Base-by-base conservation (phyloP, 306 rosid genomes). In the Casuarina cunninghamiana region DNA sequence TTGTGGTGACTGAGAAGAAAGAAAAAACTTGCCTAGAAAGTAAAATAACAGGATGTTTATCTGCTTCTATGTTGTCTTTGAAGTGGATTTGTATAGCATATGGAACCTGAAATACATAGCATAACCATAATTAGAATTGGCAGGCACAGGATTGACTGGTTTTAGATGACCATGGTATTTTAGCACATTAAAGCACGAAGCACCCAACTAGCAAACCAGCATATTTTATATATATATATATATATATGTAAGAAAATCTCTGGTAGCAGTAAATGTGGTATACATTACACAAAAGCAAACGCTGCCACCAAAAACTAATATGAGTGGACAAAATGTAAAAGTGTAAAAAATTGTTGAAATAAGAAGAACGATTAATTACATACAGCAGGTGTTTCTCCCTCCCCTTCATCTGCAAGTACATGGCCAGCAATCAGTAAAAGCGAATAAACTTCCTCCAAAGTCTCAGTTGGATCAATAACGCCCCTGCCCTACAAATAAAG, bases 371-470 rank as follows among this genome's bases (percentile, higher is more conserved):
- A 81, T 57, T 77, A 74, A 60, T 58, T 10, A 71, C 82, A 79
- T 92, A 92, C 98, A 95, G 86, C 69, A 1, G 98, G 98, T 66
- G 91, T 87, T 84, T 94, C 98, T 65, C 98, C 98, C 82, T 90
- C 97, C 81, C 96, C 98, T 86, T 94, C 98, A 77, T 94, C 98
- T 60, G 98, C 97, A 39, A 90, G 77, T 72, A 92, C 97, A 41
- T 94, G 98, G 70, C 98, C 97, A 79, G 86, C 90, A 77, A 92
- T 86, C 73, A 94, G 87, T 86, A 94, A 75, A 83, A 94, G 83
- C 15, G 98, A 90, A 87, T 94, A 94, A 65, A 94, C 87, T 88
- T 94, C 98, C 84, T 94, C 98, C 86, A 94, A 71, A 54, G 91
- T 89, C 88, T 90, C 95, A 76, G 97, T 92, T 82, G 86, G 86